Percentiles rank a stretch among this genome's conserved stretches.
Evolutionary conservation across 768 basidiomycete genomes (phyloP).

Genomic region (Hygrophoropsis aurantiaca): DNA sequence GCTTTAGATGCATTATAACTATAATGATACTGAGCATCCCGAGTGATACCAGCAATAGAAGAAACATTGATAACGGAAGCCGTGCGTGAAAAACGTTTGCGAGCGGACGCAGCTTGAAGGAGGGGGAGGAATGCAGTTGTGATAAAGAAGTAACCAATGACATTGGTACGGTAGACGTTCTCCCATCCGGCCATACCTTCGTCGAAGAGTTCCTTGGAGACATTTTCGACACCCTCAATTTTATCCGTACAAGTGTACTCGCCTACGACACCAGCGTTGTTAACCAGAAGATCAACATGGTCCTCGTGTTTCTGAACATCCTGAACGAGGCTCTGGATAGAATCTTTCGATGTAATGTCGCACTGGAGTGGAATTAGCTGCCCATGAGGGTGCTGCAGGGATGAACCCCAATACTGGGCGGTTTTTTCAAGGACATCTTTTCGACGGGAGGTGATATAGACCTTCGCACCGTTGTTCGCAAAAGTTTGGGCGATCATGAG

Average conservation of each 20-base stretch:
- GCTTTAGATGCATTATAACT: conserved; percentile 44
- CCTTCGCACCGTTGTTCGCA: conserved; percentile 40
- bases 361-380: conserved; percentile 26
- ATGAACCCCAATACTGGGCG: conserved; percentile 21
- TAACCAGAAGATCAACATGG: conserved; percentile 32
- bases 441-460: conserved; percentile 39
- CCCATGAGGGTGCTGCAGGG: conserved; percentile 24
- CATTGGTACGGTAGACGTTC: conserved; percentile 32
- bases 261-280: conserved; percentile 29
- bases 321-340: conserved; percentile 21
- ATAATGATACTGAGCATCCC: conserved; percentile 42
- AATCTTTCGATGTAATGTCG: conserved; percentile 27
- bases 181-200: conserved; percentile 26
- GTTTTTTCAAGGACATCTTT: conserved; percentile 30
- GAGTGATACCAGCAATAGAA: conserved; percentile 42
- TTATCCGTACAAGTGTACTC: conserved; percentile 23
- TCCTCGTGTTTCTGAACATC: conserved; percentile 24
- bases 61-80: conserved; percentile 40
- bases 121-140: conserved; percentile 46
- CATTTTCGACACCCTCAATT: conserved; percentile 24
- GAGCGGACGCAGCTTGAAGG: conserved; percentile 35
- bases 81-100: conserved; percentile 25
- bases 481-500: conserved; percentile 41
- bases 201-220: conserved; percentile 25
- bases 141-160: conserved; percentile 34